A percentile compares a stretch with the other conserved stretches of the same genome.
Conservation (phyloP, 1,284 basidiomycete genomes). For the Somion occarium region DNA sequence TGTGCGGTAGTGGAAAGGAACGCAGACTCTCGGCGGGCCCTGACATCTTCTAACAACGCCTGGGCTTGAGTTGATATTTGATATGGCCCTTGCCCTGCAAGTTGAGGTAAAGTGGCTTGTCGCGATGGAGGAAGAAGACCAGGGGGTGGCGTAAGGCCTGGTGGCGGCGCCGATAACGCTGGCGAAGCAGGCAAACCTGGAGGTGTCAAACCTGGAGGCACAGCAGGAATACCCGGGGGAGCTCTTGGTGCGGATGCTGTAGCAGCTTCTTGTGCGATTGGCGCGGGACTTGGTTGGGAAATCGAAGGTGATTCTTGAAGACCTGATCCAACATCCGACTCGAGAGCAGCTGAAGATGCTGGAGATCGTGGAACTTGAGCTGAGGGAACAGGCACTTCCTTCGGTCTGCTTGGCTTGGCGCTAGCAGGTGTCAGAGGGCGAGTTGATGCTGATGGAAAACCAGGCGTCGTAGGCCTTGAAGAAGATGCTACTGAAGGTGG, state of each 20-base stretch:
- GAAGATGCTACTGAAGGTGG: slow-evolving; percentile 49
- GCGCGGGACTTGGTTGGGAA: slow-evolving; percentile 6
- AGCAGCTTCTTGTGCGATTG: slow-evolving; percentile 19
- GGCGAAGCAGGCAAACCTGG: slow-evolving; percentile 27
- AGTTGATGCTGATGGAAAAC: slow-evolving; percentile 31
- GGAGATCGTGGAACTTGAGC: slow-evolving; percentile 43
- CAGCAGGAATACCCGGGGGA: slow-evolving; percentile 41
- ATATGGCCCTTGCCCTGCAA: slow-evolving; percentile 63
- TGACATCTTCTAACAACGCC: slow-evolving; percentile 80
- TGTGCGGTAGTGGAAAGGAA: slow-evolving; percentile 37
- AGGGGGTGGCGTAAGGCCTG: slow-evolving; percentile 63
- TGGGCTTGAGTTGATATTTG: slow-evolving; percentile 84
- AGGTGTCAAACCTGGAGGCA: slow-evolving; percentile 34
- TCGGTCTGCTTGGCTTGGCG: slow-evolving; percentile 35
- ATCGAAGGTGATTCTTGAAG: slow-evolving; percentile 22
- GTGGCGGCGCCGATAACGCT: slow-evolving; percentile 37
- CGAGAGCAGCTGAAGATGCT: slow-evolving; percentile 38
- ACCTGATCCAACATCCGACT: slow-evolving; percentile 32
- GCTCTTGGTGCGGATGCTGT: slow-evolving; percentile 30
- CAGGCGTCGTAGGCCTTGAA: slow-evolving; percentile 62
- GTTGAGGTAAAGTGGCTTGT: slow-evolving; percentile 40
- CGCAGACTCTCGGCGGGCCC: slow-evolving; percentile 63
- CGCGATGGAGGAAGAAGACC: slow-evolving; percentile 54
- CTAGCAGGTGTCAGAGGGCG: slow-evolving; percentile 44
- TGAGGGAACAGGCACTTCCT: slow-evolving; percentile 28